These are phyloP conservation scores for Agastache rugosa DNA, from an alignment of 257 asterid species.

Conservation along the genomic window DNA sequence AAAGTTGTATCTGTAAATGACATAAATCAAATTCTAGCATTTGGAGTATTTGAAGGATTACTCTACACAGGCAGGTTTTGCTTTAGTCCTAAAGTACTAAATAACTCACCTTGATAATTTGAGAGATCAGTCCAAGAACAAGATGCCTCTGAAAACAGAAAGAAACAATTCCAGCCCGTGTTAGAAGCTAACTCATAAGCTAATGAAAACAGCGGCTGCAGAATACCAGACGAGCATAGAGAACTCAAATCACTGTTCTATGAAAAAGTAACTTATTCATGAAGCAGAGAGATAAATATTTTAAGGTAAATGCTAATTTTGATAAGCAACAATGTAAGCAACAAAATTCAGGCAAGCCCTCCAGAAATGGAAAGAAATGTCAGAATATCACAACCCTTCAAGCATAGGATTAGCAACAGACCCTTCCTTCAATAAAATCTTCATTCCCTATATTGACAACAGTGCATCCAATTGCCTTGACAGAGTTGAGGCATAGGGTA, in stretches of 20 bases:
- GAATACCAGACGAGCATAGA: not conserved
- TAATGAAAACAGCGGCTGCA: not conserved
- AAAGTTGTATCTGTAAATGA: conserved; percentile 75
- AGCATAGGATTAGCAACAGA: conserved; percentile 43
- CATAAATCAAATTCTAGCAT: conserved; percentile 25
- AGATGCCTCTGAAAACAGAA: conserved; percentile 77
- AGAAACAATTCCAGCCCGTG: not conserved
- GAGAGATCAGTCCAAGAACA: conserved; percentile 94
- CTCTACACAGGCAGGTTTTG: not conserved
- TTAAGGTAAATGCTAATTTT: not conserved
- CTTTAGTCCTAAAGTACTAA: not conserved
- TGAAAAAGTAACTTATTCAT: not conserved
- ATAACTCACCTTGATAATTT: conserved; percentile 55
- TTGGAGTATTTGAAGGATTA: not conserved
- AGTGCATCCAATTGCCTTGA: conserved; percentile 97
- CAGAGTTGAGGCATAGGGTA: conserved; percentile 95
- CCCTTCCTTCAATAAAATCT: conserved; percentile 97
- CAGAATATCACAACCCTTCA: not conserved
- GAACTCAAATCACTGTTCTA: not conserved
- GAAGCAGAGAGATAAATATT: not conserved
- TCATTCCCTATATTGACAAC: conserved; percentile 94
- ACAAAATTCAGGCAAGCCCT: not conserved
- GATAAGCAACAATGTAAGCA: not conserved
- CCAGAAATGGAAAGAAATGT: not conserved
- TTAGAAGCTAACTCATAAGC: not conserved